Conservation (phyloP, 495 filamentous ascomycete species). For the Podospora conica region DNA sequence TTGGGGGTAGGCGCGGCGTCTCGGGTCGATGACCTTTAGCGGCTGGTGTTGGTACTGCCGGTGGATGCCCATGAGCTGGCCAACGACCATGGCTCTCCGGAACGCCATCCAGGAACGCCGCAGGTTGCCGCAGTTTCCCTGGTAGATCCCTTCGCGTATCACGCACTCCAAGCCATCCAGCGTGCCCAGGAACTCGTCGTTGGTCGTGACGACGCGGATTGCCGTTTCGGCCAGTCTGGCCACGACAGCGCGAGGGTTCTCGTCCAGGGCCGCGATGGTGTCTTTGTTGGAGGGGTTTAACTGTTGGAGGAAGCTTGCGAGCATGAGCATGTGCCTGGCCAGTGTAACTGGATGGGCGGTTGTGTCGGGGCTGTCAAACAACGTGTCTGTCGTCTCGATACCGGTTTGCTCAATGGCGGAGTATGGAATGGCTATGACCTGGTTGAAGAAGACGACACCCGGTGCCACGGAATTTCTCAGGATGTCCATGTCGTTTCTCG, state of each 20-base stretch:
- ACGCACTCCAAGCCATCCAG: slow-evolving; percentile 47
- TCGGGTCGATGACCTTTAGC: slow-evolving; percentile 14
- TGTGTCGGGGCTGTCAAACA: slow-evolving; percentile 30
- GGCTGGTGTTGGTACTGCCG: slow-evolving; percentile 17
- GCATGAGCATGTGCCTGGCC: slow-evolving; percentile 37
- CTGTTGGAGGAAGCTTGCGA: slow-evolving; percentile 37
- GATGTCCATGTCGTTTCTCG: background rate
- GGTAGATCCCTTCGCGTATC: slow-evolving; percentile 43
- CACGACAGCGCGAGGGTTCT: slow-evolving; percentile 26
- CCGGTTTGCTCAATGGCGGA: background rate
- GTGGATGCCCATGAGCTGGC: slow-evolving; percentile 41
- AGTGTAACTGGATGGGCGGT: slow-evolving; percentile 39
- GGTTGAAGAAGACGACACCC: background rate
- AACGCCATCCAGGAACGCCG: slow-evolving; percentile 38
- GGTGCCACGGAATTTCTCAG: slow-evolving; percentile 3
- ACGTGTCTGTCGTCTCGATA: slow-evolving; percentile 11
- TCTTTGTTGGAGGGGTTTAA: slow-evolving; percentile 19
- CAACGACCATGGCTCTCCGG: slow-evolving; percentile 39
- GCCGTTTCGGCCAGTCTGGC: slow-evolving; percentile 31
- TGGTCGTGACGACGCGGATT: slow-evolving; percentile 37
- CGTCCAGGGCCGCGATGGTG: slow-evolving; percentile 9
- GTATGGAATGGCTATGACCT: background rate
- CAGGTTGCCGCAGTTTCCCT: slow-evolving; percentile 42
- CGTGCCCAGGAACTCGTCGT: slow-evolving; percentile 40
- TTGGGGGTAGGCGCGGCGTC: slow-evolving; percentile 10